Evolutionary conservation across 108 stramenopile species (phyloP).

Genomic region (Chaetoceros tenuissimus): DNA sequence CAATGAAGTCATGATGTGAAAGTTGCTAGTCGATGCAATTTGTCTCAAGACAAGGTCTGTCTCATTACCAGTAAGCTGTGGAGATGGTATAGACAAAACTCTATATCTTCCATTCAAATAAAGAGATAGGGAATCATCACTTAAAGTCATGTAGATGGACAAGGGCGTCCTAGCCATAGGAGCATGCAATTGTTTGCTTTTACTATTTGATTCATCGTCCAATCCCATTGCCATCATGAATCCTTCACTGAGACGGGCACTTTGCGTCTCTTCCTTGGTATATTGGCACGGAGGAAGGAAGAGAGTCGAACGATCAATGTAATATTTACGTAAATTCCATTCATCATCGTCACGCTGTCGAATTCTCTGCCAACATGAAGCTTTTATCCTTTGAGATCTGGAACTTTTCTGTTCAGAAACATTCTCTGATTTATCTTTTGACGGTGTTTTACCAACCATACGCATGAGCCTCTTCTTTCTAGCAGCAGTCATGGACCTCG

Average conservation of each 20-base stretch:
- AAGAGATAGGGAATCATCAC: constrained; percentile 24
- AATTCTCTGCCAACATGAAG: background rate
- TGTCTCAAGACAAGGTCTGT: background rate
- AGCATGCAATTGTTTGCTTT: background rate
- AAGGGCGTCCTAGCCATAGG: background rate
- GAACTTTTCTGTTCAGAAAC: background rate
- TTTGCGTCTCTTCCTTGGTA: constrained; percentile 7
- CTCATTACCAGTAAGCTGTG: background rate
- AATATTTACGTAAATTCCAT: constrained; percentile 23
- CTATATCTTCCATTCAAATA: constrained; percentile 74
- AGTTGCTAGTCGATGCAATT: background rate
- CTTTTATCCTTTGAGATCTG: background rate
- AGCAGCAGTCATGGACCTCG: background rate
- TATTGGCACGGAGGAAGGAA: constrained; percentile 28
- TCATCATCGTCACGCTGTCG: background rate
- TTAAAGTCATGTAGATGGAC: constrained; percentile 41
- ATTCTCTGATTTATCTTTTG: background rate
- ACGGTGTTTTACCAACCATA: background rate
- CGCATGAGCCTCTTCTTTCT: background rate
- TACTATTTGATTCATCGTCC: no score
- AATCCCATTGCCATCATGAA: background rate
- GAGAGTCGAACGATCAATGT: constrained; percentile 23
- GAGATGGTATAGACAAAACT: constrained; percentile 17
- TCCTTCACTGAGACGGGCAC: background rate
- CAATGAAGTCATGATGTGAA: background rate